phyloP scores from a whole-genome alignment of 2,329 filamentous ascomycete species.

The Decorospora gaudefroyi region DNA sequence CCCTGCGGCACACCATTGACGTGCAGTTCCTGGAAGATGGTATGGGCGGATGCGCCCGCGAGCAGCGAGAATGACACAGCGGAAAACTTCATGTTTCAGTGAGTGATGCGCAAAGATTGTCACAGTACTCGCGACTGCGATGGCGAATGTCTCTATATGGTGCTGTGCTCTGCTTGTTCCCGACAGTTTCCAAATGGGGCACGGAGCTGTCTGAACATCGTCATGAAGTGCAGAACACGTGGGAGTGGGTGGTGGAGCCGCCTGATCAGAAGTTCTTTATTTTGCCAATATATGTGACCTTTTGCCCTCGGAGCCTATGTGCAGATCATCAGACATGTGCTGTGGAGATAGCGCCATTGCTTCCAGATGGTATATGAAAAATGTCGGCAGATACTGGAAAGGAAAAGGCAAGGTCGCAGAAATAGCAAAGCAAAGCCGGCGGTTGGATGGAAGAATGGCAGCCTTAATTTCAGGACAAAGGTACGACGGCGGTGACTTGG shows the following conservation, averaged over 20 bases:
- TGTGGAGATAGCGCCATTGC: not conserved
- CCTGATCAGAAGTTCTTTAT: constrained; percentile 18
- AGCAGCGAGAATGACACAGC: constrained; percentile 28
- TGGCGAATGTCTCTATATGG: constrained; percentile 33
- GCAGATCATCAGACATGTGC: constrained; percentile 27
- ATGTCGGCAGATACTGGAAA: constrained; percentile 7
- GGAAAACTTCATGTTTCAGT: constrained; percentile 31
- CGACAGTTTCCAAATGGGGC: constrained; percentile 27
- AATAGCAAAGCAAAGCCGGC: constrained; percentile 30
- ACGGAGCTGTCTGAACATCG: constrained; percentile 28
- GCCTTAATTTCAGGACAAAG: constrained; percentile 30
- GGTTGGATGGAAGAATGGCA: constrained; percentile 33
- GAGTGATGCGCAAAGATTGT: not conserved
- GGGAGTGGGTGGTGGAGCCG: constrained; percentile 15
- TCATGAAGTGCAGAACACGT: constrained; percentile 2
- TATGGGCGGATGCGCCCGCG: constrained; percentile 52
- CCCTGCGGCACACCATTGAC: constrained; percentile 55
- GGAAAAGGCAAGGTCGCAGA: constrained; percentile 1
- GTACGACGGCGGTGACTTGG: constrained; percentile 16
- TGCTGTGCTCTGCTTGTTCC: constrained; percentile 12
- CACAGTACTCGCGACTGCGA: constrained; percentile 2
- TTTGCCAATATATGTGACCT: constrained; percentile 23
- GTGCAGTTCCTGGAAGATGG: constrained; percentile 56
- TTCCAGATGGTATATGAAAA: not conserved
- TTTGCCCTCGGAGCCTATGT: not conserved